These are phyloP conservation scores for Rhizophagus clarus DNA, from an alignment of 192 early-diverging fungal species.

Conservation along the genomic window DNA sequence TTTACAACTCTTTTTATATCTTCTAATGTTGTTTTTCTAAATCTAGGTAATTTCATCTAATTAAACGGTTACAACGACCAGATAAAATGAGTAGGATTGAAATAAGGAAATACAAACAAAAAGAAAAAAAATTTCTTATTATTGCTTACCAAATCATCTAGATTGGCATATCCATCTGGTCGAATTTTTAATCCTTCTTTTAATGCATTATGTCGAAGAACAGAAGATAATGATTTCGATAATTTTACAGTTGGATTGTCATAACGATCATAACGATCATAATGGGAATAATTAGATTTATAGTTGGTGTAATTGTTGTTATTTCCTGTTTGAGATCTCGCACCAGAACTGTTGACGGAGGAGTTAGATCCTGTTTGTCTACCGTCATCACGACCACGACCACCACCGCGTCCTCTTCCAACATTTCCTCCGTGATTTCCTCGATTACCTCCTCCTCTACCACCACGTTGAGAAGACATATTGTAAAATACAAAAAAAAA, in stretches of 20 bases:
- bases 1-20: slow-evolving; percentile 71
- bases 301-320: too few relatives aligned
- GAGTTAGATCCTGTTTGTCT: too few relatives aligned
- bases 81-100: not conserved
- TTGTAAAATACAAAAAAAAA: too few relatives aligned
- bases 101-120: not conserved
- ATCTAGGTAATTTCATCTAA: slow-evolving; percentile 57
- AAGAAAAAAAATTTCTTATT: not conserved
- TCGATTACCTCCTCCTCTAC: too few relatives aligned
- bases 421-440: too few relatives aligned
- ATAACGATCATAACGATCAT: too few relatives aligned
- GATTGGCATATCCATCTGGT: slow-evolving; percentile 71
- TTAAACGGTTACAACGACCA: not conserved
- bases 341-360: too few relatives aligned
- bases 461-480: too few relatives aligned
- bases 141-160: slow-evolving; percentile 64
- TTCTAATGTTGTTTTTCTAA: slow-evolving; percentile 59
- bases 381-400: too few relatives aligned
- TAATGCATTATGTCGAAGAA: slow-evolving; percentile 83
- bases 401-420: too few relatives aligned
- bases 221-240: slow-evolving; percentile 79
- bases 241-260: slow-evolving; percentile 29
- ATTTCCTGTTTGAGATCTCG: too few relatives aligned
- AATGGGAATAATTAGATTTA: too few relatives aligned
- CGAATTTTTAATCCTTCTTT: slow-evolving; percentile 75